Conservation (phyloP, 2,329 filamentous ascomycete species). For the Fusarium camptoceras region DNA sequence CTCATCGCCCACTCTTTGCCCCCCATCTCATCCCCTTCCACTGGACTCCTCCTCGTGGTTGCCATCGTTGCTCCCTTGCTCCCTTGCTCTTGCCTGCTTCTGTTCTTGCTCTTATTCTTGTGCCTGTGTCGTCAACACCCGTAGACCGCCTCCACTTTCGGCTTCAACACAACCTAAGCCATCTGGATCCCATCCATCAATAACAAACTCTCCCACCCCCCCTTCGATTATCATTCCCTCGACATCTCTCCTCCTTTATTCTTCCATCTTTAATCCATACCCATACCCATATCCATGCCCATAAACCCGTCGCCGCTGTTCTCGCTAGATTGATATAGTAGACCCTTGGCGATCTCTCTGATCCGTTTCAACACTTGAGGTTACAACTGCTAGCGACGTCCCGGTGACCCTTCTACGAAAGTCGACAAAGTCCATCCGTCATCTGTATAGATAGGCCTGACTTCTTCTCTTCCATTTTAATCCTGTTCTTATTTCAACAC, state of each 20-base stretch:
- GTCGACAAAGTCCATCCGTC: constrained; percentile 20
- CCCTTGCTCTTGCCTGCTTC: constrained; percentile 35
- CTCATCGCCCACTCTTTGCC: constrained; percentile 40
- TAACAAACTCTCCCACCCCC: constrained; percentile 40
- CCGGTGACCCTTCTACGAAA: constrained; percentile 32
- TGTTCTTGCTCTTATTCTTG: constrained; percentile 10
- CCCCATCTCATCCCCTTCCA: constrained; percentile 37
- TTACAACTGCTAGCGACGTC: constrained; percentile 39
- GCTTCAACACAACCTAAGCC: constrained; percentile 34
- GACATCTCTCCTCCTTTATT: constrained; percentile 25
- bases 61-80: constrained; percentile 41
- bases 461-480: constrained; percentile 12
- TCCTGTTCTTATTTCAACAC: constrained; percentile 21
- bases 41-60: constrained; percentile 18
- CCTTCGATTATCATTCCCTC: constrained; percentile 34
- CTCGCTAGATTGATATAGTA: constrained; percentile 34
- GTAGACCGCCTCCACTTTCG: constrained; percentile 47
- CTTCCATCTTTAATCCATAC: neutral
- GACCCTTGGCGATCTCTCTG: constrained; percentile 30
- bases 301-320: constrained; percentile 21
- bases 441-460: constrained; percentile 31
- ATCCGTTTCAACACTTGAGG: constrained; percentile 31
- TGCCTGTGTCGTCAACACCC: constrained; percentile 40
- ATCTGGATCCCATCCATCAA: constrained; percentile 38
- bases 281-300: constrained; percentile 17